Conservation (phyloP, 768 basidiomycete genomes). For the Mycena filopes region DNA sequence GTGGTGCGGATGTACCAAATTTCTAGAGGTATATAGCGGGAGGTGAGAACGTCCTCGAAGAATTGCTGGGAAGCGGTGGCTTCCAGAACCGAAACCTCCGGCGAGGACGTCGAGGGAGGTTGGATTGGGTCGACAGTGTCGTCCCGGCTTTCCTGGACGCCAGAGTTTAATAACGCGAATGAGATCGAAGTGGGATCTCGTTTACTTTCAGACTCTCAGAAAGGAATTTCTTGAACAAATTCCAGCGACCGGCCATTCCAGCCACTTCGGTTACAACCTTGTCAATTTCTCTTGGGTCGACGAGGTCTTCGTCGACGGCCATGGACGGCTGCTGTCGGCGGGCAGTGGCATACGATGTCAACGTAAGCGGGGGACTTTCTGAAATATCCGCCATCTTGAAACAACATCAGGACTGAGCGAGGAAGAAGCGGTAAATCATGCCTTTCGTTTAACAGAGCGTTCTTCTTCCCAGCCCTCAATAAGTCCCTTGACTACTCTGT, state of each 20-base stretch:
- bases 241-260: constrained; percentile 93
- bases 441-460: constrained; percentile 83
- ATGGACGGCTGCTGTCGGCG: constrained; percentile 43
- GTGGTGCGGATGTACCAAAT: constrained; percentile 89
- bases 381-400: constrained; percentile 59
- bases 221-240: constrained; percentile 88
- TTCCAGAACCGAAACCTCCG: constrained; percentile 49
- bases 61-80: constrained; percentile 63
- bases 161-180: not conserved
- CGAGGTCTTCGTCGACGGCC: constrained; percentile 59
- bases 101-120: constrained; percentile 1
- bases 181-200: not conserved
- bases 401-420: not conserved
- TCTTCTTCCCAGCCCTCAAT: constrained; percentile 94
- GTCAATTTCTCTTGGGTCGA: constrained; percentile 93
- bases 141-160: constrained; percentile 36
- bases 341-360: constrained; percentile 39
- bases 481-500: constrained; percentile 80
- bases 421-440: constrained; percentile 38
- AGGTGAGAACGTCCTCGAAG: constrained; percentile 73
- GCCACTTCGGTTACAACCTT: constrained; percentile 88
- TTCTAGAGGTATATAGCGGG: constrained; percentile 91
- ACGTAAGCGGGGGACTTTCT: constrained; percentile 50
- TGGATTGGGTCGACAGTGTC: constrained; percentile 28
- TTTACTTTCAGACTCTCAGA: constrained; percentile 77